Base-by-base conservation (phyloP, 106 monocot species). In the Acanthochlamys bracteata region DNA sequence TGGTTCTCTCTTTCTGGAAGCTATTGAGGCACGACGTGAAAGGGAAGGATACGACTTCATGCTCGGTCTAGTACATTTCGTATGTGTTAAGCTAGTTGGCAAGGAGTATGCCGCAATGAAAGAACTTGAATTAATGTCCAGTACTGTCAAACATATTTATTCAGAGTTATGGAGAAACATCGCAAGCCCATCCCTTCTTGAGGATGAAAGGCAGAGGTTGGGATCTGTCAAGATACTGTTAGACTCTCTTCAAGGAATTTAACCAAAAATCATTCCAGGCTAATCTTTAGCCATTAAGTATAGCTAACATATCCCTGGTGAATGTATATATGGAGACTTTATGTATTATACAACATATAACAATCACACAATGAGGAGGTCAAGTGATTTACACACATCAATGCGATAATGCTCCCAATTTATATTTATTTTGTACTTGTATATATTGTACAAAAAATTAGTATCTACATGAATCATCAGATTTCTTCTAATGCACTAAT, bases 31-130 rank as follows among this genome's bases (percentile, higher is more conserved):
- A 43, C 78, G 65, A 24, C 42, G 88, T n/a, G 71, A 79, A 42
- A 74, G 40, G 47, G 72, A 41, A 15, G 82, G 85, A 20, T 85
- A 74, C 45, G 61, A 59, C 7, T 19, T 76, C 53, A 78, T 85
- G 40, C 61, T 80, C 7, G 96, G 91, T 20, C 61, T 91, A 23
- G 45, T 73, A 24, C 79, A 76, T 64, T 95, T 90, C 63, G 61
- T 68, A 10, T 80, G 79, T 72, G 55, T 51, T 25, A 87, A 83
- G 71, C 68, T 94, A 67, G 24, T 95, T 9, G 66, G 74, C 12
- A 60, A 66, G 12, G 71, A 66, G 26, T 56, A 4, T 65, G 24
- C 65, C 16, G 42, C 42, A 0, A 64, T 54, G 52, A 80, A 69
- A 51, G 82, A 79, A 41, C 71, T 83, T 40, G 68, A 67, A 41